These are phyloP conservation scores for Aureobasidium subglaciale DNA, from an alignment of 2,329 filamentous ascomycete genomes.

Conservation along the genomic window DNA sequence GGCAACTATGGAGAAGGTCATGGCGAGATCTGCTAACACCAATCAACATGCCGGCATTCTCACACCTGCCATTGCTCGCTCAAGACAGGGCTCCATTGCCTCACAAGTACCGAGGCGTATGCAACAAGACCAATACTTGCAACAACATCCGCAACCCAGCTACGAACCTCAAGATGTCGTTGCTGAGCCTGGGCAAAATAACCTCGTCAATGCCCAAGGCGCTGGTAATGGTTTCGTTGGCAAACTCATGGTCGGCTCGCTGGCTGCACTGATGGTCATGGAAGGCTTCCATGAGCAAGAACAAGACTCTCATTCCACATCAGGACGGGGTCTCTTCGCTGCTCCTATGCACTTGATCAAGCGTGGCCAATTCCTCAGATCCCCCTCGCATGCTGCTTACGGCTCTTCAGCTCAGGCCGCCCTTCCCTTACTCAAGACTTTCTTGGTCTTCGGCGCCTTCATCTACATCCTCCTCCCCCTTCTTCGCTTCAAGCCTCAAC, in stretches of 20 bases:
- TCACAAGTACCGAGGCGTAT: slow-evolving; percentile 12
- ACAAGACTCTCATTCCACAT: slow-evolving; percentile 44
- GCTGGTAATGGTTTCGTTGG: slow-evolving; percentile 47
- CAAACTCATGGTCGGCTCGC: slow-evolving; percentile 87
- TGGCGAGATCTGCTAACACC: slow-evolving; percentile 31
- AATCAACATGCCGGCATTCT: background rate
- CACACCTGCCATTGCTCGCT: slow-evolving; percentile 27
- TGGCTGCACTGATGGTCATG: slow-evolving; percentile 86
- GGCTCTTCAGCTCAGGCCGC: slow-evolving; percentile 20
- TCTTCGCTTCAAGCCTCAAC: slow-evolving; percentile 51
- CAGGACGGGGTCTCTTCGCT: slow-evolving; percentile 36
- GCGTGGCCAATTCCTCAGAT: slow-evolving; percentile 20
- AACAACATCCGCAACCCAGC: slow-evolving; percentile 25
- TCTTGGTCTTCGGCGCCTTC: slow-evolving; percentile 45
- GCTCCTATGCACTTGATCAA: slow-evolving; percentile 33
- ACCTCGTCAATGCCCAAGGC: slow-evolving; percentile 34
- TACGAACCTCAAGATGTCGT: slow-evolving; percentile 27
- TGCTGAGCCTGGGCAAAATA: slow-evolving; percentile 27
- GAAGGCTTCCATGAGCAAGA: slow-evolving; percentile 67
- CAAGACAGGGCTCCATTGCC: slow-evolving; percentile 12
- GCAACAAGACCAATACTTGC: slow-evolving; percentile 28
- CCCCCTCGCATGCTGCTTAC: background rate
- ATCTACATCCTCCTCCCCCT: slow-evolving; percentile 52
- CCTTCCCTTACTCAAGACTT: slow-evolving; percentile 43
- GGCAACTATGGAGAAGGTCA: slow-evolving; percentile 58